These are phyloP conservation scores for Beauveria medogensis DNA, from an alignment of 2,329 filamentous ascomycete species.

Conservation along the genomic window DNA sequence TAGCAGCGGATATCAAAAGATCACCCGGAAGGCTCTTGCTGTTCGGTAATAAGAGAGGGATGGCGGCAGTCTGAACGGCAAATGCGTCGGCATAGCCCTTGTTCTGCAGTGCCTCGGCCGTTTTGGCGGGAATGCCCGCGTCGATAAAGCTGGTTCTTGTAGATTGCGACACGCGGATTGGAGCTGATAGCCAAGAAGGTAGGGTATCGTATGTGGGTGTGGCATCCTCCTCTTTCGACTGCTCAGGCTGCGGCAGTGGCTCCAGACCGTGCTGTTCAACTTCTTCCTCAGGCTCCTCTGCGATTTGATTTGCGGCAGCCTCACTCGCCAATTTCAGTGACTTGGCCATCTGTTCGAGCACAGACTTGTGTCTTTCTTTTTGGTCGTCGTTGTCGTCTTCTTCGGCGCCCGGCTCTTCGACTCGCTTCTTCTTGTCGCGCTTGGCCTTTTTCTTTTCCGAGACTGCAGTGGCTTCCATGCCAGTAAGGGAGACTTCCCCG, in stretches of 20 bases:
- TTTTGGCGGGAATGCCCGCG: constrained; percentile 54
- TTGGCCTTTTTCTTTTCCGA: constrained; percentile 15
- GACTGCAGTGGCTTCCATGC: neutral
- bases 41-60: constrained; percentile 69
- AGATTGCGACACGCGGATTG: constrained; percentile 58
- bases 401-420: constrained; percentile 15
- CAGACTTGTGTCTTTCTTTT: constrained; percentile 36
- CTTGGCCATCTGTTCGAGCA: constrained; percentile 49
- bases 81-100: constrained; percentile 41
- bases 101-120: constrained; percentile 54
- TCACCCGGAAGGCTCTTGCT: constrained; percentile 60
- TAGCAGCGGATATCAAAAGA: constrained; percentile 83
- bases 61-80: constrained; percentile 41
- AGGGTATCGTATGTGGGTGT: constrained; percentile 68
- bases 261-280: constrained; percentile 61
- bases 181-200: constrained; percentile 71
- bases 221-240: constrained; percentile 46
- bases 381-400: constrained; percentile 17
- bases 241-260: constrained; percentile 72
- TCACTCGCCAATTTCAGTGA: constrained; percentile 42
- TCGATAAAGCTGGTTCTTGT: constrained; percentile 52
- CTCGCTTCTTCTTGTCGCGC: constrained; percentile 27
- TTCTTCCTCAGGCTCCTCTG: constrained; percentile 25
- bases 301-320: constrained; percentile 24
- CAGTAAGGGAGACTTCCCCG: constrained; percentile 1